Conservation (phyloP, 495 filamentous ascomycete species). For the Aspergillus carlsbadensis region DNA sequence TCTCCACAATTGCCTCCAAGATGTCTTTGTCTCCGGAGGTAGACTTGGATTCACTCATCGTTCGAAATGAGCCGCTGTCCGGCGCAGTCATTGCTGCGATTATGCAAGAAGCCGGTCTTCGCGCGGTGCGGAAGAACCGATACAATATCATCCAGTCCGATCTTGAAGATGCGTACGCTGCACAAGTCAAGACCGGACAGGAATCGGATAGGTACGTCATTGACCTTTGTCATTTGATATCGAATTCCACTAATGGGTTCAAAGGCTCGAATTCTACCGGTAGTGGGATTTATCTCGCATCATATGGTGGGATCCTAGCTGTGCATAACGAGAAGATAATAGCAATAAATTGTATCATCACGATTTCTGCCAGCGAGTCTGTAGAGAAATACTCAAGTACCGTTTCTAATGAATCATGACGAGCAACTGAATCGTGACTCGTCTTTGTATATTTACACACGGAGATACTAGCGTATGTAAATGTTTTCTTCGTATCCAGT, state of each 20-base stretch:
- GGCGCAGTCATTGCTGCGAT: slow-evolving; percentile 97
- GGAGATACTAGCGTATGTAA: too few relatives aligned
- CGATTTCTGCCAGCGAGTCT: slow-evolving; percentile 26
- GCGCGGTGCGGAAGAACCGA: slow-evolving; percentile 94
- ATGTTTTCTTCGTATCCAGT: too few relatives aligned
- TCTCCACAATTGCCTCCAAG: slow-evolving; percentile 90
- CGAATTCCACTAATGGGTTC: slow-evolving; percentile 19
- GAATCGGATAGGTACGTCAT: slow-evolving; percentile 61
- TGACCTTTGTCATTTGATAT: not conserved
- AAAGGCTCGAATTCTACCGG: slow-evolving; percentile 58
- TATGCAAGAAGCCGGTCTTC: slow-evolving; percentile 96
- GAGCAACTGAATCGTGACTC: not conserved
- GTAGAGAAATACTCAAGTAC: slow-evolving; percentile 21
- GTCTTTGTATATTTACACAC: too few relatives aligned
- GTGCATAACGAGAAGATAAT: slow-evolving; percentile 27
- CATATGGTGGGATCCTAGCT: slow-evolving; percentile 18
- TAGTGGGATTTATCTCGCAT: slow-evolving; percentile 26
- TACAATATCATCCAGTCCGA: slow-evolving; percentile 98
- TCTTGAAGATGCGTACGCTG: slow-evolving; percentile 91
- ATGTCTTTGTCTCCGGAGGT: slow-evolving; percentile 97
- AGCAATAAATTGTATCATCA: slow-evolving; percentile 40
- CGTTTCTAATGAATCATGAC: not conserved
- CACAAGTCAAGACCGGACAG: slow-evolving; percentile 85
- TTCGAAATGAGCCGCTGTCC: slow-evolving; percentile 91
- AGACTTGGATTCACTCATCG: slow-evolving; percentile 91